phyloP scores from a whole-genome alignment of 805 yeast species.

The Dipodascopsis tothii region DNA sequence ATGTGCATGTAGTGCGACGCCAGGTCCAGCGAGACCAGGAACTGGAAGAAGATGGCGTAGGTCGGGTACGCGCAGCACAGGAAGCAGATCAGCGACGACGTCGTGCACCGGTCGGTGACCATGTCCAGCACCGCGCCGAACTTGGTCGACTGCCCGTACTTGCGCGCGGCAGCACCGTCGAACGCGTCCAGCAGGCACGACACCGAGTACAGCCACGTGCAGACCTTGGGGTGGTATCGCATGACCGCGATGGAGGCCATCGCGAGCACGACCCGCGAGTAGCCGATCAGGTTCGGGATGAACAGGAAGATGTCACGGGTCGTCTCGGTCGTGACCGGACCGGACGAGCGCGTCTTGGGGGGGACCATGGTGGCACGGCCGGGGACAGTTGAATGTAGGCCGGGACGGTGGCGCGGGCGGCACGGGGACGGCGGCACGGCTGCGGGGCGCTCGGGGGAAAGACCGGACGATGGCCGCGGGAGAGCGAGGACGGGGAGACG shows the following conservation, averaged over 20 bases:
- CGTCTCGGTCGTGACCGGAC: slow-evolving; percentile 30
- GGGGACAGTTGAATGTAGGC: too few species aligned
- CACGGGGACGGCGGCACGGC: too few species aligned
- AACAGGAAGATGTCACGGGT: slow-evolving; percentile 58
- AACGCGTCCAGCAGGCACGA: slow-evolving; percentile 92
- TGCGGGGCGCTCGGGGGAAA: too few species aligned
- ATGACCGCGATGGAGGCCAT: slow-evolving; percentile 70
- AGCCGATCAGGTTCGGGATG: slow-evolving; percentile 90
- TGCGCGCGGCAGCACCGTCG: slow-evolving; percentile 93
- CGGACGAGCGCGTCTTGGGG: too few species aligned
- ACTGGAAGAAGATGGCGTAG: slow-evolving; percentile 66
- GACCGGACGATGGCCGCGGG: too few species aligned
- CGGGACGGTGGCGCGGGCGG: too few species aligned
- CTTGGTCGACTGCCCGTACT: slow-evolving; percentile 76
- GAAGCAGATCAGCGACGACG: slow-evolving; percentile 84
- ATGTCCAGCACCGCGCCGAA: slow-evolving; percentile 96
- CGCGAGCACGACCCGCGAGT: slow-evolving; percentile 74
- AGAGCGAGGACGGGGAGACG: too few species aligned
- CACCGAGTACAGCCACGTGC: slow-evolving; percentile 69
- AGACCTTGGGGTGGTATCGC: slow-evolving; percentile 74
- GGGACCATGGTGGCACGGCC: too few species aligned
- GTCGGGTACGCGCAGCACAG: slow-evolving; percentile 72
- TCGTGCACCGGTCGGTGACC: slow-evolving; percentile 98
- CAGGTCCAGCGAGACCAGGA: slow-evolving; percentile 60
- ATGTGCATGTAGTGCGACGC: slow-evolving; percentile 97